phyloP scores from a whole-genome alignment of 768 basidiomycete genomes.

The Lanmaoa pseudosensibilis region DNA sequence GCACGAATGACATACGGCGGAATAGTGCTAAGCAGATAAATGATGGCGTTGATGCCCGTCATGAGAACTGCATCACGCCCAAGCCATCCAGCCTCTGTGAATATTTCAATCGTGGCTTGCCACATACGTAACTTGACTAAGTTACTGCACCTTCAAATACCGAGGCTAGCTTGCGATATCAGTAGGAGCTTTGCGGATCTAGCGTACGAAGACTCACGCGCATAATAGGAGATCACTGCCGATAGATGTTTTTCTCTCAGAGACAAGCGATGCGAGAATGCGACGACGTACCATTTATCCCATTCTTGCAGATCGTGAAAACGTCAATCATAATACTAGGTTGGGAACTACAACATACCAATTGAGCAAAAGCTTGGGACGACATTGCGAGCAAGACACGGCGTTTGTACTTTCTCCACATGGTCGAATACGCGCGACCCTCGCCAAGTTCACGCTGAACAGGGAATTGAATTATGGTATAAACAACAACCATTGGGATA shows the following conservation, averaged over 20 bases:
- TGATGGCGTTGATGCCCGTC: constrained; percentile 90
- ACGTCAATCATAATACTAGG: background rate
- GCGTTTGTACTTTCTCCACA: constrained; percentile 88
- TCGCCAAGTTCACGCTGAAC: constrained; percentile 72
- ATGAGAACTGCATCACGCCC: constrained; percentile 92
- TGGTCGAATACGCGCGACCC: constrained; percentile 68
- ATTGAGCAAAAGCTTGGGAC: constrained; percentile 92
- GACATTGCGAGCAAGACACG: constrained; percentile 93
- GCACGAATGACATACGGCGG: constrained; percentile 64
- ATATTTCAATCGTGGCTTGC: constrained; percentile 8
- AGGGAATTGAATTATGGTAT: background rate
- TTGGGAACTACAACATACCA: constrained; percentile 52
- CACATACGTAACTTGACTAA: background rate
- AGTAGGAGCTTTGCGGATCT: constrained; percentile 2
- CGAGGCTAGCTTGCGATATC: constrained; percentile 50
- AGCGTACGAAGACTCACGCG: constrained; percentile 55
- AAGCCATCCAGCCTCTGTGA: constrained; percentile 88
- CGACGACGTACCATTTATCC: constrained; percentile 74
- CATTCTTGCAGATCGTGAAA: constrained; percentile 57
- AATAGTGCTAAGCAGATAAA: constrained; percentile 76
- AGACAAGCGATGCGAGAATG: background rate
- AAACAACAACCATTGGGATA: background rate
- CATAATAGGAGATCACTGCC: constrained; percentile 92
- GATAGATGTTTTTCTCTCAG: constrained; percentile 8
- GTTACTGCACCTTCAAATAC: constrained; percentile 90